A percentile compares a stretch with the other conserved stretches of the same genome.
Conservation (phyloP, 805 yeast genomes). For the Grigorovia humatica region DNA sequence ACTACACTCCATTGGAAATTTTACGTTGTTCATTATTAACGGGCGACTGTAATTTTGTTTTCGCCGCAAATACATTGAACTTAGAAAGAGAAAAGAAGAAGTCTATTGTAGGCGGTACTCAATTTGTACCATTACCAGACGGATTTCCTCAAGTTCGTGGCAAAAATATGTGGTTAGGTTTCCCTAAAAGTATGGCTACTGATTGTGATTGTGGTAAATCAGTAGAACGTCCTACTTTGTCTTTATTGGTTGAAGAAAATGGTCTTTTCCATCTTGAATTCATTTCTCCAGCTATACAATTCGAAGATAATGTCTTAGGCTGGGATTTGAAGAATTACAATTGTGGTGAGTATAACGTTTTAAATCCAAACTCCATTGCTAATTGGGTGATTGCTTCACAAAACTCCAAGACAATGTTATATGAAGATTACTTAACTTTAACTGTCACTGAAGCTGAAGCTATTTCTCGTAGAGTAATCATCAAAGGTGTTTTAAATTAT, state of each 20-base stretch:
- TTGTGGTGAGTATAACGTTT: slow-evolving; percentile 5
- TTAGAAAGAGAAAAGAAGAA: slow-evolving; percentile 5
- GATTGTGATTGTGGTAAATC: slow-evolving; percentile 6
- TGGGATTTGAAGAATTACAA: slow-evolving; percentile 6
- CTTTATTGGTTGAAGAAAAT: slow-evolving; percentile 5
- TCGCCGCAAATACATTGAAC: slow-evolving; percentile 4
- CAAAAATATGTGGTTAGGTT: slow-evolving; percentile 9
- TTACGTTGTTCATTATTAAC: slow-evolving; percentile 10
- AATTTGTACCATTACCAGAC: slow-evolving; percentile 8
- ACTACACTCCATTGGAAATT: slow-evolving; percentile 9
- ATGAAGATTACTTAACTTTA: slow-evolving; percentile 31
- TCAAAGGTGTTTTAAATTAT: slow-evolving; percentile 32
- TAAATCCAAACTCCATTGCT: slow-evolving; percentile 16
- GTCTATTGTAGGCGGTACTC: slow-evolving; percentile 11
- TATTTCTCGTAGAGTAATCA: slow-evolving; percentile 27
- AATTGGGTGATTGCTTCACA: slow-evolving; percentile 9
- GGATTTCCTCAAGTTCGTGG: slow-evolving; percentile 6
- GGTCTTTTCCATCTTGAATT: slow-evolving; percentile 9
- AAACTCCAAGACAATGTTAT: slow-evolving; percentile 6
- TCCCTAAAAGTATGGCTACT: slow-evolving; percentile 6
- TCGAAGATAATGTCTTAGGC: slow-evolving; percentile 5
- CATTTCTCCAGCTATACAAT: slow-evolving; percentile 5
- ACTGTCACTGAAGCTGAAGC: slow-evolving; percentile 31
- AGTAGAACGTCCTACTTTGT: slow-evolving; percentile 8
- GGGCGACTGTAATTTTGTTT: slow-evolving; percentile 9